phyloP scores from a whole-genome alignment of 768 basidiomycete genomes.

The Termitomyces sp. region DNA sequence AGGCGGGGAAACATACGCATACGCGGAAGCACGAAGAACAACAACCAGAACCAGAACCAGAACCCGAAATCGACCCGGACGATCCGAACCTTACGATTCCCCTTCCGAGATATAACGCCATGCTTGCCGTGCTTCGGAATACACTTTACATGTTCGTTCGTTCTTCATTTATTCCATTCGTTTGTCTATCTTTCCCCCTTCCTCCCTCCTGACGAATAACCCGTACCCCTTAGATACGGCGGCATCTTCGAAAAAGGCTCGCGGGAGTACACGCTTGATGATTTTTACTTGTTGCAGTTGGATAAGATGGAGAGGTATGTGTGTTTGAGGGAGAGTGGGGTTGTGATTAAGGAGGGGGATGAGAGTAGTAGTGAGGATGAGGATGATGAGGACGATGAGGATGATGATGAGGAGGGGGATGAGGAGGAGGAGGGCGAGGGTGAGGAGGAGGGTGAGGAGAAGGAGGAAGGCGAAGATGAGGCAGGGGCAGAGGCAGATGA shows the following conservation, averaged over 20 bases:
- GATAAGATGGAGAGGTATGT: constrained; percentile 81
- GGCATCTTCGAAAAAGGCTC: constrained; percentile 84
- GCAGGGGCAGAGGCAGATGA: constrained; percentile 23
- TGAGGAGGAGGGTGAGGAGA: constrained; percentile 36
- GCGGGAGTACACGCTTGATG: constrained; percentile 85
- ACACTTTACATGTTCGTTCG: constrained; percentile 76
- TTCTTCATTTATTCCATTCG: not conserved
- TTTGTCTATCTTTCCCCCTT: too few species aligned
- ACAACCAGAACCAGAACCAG: not conserved
- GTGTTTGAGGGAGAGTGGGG: constrained; percentile 67
- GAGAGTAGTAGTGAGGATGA: constrained; percentile 61
- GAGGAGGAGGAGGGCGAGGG: constrained; percentile 41
- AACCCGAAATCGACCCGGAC: constrained; percentile 46
- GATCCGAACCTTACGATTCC: constrained; percentile 67
- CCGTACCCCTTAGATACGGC: constrained; percentile 68
- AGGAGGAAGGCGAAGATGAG: constrained; percentile 24
- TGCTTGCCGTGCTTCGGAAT: constrained; percentile 82
- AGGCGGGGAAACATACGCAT: not conserved
- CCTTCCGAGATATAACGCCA: constrained; percentile 78
- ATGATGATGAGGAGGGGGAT: constrained; percentile 49
- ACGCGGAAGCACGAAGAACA: not conserved
- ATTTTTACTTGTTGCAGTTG: constrained; percentile 76
- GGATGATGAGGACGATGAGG: constrained; percentile 56
- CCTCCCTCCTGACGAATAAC: too few species aligned
- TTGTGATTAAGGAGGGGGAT: constrained; percentile 59